These are phyloP conservation scores for Maudiozyma pseudohumilis DNA, from an alignment of 805 yeast species.

Conservation along the genomic window DNA sequence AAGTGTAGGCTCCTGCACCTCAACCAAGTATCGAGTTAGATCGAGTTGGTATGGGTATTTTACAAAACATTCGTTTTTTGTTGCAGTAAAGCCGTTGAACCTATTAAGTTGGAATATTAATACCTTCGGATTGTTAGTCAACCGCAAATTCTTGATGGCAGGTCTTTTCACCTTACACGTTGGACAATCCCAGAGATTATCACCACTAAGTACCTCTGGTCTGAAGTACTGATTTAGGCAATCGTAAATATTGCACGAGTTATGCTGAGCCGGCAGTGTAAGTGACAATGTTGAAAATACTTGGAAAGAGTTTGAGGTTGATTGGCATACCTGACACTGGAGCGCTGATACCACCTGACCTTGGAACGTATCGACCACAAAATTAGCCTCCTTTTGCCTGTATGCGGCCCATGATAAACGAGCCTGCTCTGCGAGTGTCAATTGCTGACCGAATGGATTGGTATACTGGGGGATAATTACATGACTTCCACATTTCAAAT, in stretches of 20 bases:
- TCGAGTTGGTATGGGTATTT: constrained; percentile 60
- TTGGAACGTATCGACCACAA: constrained; percentile 72
- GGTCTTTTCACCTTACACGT: constrained; percentile 52
- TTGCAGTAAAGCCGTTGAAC: constrained; percentile 40
- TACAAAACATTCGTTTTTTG: constrained; percentile 55
- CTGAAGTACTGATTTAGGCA: constrained; percentile 74
- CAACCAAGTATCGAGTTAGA: constrained; percentile 56
- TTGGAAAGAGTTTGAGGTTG: constrained; percentile 78
- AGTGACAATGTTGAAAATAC: constrained; percentile 70
- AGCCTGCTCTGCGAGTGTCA: constrained; percentile 34
- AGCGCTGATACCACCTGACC: constrained; percentile 83
- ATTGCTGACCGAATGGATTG: not conserved
- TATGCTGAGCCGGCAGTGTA: constrained; percentile 59
- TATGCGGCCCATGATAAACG: constrained; percentile 90
- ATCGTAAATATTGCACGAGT: constrained; percentile 37
- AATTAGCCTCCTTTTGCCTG: constrained; percentile 65
- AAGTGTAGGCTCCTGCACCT: constrained; percentile 24
- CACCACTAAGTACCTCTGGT: constrained; percentile 62
- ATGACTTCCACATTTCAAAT: constrained; percentile 44
- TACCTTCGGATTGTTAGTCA: constrained; percentile 69
- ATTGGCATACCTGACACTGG: constrained; percentile 59
- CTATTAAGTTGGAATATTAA: constrained; percentile 80
- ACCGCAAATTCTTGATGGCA: constrained; percentile 58
- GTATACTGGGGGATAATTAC: too few relatives aligned
- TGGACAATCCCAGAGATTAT: constrained; percentile 81